These are phyloP conservation scores for Iris pallida DNA, from an alignment of 116 monocot species.

Conservation along the genomic window DNA sequence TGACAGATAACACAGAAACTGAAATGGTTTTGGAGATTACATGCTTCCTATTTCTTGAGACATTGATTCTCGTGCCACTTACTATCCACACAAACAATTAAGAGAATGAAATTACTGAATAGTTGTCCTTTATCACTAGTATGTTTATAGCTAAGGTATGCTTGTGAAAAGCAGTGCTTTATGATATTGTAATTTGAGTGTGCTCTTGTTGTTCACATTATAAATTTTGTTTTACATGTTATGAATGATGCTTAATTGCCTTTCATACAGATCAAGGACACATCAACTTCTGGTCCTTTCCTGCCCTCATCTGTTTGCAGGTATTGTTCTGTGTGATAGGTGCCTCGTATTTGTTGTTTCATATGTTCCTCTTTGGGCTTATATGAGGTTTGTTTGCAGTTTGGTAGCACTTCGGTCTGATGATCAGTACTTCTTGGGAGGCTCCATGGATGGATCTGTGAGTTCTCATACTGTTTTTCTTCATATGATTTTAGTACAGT, in stretches of 20 bases:
- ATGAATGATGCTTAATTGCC: neutral
- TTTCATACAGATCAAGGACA: slow-evolving; percentile 21
- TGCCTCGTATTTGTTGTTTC: slow-evolving; percentile 1
- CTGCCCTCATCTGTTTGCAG: slow-evolving; percentile 87
- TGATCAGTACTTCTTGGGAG: slow-evolving; percentile 72
- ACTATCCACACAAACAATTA: no score
- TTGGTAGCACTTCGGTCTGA: slow-evolving; percentile 60
- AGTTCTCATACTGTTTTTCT: slow-evolving; percentile 19
- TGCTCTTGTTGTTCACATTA: no score
- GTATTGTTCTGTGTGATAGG: slow-evolving; percentile 23
- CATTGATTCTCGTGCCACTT: no score
- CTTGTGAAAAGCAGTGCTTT: no score
- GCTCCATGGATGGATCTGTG: slow-evolving; percentile 95
- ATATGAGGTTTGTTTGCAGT: slow-evolving; percentile 29
- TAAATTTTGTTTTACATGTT: neutral
- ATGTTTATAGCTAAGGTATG: no score
- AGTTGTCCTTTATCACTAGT: no score
- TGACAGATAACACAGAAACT: no score
- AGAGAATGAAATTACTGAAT: no score
- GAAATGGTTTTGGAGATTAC: no score
- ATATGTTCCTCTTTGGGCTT: neutral
- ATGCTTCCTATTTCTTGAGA: no score
- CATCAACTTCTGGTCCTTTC: slow-evolving; percentile 18
- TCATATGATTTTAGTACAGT: no score
- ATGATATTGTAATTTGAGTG: no score